These are phyloP conservation scores for Talaromyces liani DNA, from an alignment of 495 filamentous ascomycete species.

Conservation along the genomic window DNA sequence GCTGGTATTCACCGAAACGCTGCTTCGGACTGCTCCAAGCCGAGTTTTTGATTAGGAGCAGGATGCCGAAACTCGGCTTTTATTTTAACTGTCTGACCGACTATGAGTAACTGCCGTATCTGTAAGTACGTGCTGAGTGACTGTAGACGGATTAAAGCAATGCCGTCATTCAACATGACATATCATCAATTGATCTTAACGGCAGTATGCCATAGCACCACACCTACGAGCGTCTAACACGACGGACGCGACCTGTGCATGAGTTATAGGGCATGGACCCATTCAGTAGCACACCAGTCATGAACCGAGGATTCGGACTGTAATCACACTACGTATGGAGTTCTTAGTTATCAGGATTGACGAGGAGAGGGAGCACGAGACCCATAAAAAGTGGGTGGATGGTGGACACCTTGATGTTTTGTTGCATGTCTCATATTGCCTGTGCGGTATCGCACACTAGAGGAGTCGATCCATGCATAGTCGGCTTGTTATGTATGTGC, in stretches of 20 bases:
- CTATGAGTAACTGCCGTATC: not conserved
- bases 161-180: not conserved
- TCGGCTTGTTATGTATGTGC: not conserved
- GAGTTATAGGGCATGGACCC: too few relatives aligned
- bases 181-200: not conserved
- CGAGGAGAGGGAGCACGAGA: not conserved
- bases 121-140: not conserved
- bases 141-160: not conserved
- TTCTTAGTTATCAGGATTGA: not conserved
- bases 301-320: not conserved
- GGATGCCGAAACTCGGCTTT: not conserved
- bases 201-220: not conserved
- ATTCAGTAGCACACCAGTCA: too few relatives aligned
- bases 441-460: not conserved
- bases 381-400: not conserved
- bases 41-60: not conserved
- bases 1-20: not conserved
- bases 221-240: too few relatives aligned
- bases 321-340: not conserved
- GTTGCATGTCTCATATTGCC: not conserved
- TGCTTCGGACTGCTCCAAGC: constrained; percentile 3
- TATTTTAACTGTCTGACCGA: not conserved
- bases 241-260: too few relatives aligned
- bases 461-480: not conserved
- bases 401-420: not conserved